phyloP scores from a whole-genome alignment of 2,329 filamentous ascomycete genomes.

The Acrocalymma vagum region DNA sequence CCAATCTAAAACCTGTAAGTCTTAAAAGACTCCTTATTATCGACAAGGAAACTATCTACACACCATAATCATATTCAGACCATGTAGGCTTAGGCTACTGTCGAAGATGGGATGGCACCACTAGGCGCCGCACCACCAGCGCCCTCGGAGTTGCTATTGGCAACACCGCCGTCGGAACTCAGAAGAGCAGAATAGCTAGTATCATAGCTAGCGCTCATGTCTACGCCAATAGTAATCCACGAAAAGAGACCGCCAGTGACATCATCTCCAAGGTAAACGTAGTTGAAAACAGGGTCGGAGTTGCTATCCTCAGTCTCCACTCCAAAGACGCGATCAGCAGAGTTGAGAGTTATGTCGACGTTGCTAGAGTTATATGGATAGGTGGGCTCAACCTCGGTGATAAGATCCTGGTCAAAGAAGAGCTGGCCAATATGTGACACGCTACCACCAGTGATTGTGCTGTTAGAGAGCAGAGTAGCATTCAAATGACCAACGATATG shows the following conservation, averaged over 20 bases:
- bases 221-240: slow-evolving; percentile 17
- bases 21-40: too few species aligned
- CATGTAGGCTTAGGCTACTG: too few species aligned
- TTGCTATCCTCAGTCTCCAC: slow-evolving; percentile 53
- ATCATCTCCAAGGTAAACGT: slow-evolving; percentile 60
- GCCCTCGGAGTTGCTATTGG: too few species aligned
- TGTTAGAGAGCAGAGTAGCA: slow-evolving; percentile 52
- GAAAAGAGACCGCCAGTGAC: slow-evolving; percentile 22
- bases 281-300: slow-evolving; percentile 62
- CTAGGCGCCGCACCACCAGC: too few species aligned
- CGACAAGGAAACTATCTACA: too few species aligned
- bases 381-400: slow-evolving; percentile 56
- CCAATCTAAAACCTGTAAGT: too few species aligned
- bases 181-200: slow-evolving; percentile 7
- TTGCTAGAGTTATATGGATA: slow-evolving; percentile 51
- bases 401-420: slow-evolving; percentile 67
- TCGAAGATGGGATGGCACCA: too few species aligned
- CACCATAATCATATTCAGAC: too few species aligned
- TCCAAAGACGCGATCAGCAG: slow-evolving; percentile 57
- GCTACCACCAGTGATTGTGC: slow-evolving; percentile 55
- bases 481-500: slow-evolving; percentile 32
- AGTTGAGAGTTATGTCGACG: background rate
- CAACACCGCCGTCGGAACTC: slow-evolving; percentile 7
- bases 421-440: slow-evolving; percentile 69
- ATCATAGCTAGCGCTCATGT: slow-evolving; percentile 10